Evolutionary conservation across 1,284 basidiomycete species (phyloP).

Genomic region (Lignosus rhinocerotis): DNA sequence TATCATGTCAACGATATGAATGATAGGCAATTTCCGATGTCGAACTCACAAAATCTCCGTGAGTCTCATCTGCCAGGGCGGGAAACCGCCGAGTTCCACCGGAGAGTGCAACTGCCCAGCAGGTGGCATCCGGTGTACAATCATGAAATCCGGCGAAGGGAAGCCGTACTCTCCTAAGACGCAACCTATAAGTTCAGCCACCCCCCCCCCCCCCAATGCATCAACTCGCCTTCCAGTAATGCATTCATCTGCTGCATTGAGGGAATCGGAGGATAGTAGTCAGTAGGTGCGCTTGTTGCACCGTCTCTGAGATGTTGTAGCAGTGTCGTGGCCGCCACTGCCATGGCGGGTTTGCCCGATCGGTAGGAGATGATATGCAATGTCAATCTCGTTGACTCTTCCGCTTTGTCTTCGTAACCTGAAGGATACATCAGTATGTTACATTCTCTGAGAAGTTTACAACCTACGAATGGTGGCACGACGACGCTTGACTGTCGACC

Average conservation of each 20-base stretch:
- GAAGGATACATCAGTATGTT: not conserved
- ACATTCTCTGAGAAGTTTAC: not conserved
- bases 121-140: constrained; percentile 59
- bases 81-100: constrained; percentile 69
- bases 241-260: constrained; percentile 48
- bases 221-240: constrained; percentile 57
- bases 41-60: constrained; percentile 71
- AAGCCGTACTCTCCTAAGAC: constrained; percentile 45
- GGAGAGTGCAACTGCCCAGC: constrained; percentile 41
- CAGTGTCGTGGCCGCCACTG: constrained; percentile 30
- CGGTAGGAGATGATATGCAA: constrained; percentile 38
- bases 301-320: constrained; percentile 9
- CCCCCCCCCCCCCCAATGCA: not conserved
- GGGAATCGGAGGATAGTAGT: not conserved
- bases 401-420: constrained; percentile 11
- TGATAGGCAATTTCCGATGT: not conserved
- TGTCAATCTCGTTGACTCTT: constrained; percentile 19
- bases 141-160: constrained; percentile 71
- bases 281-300: not conserved
- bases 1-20: not conserved
- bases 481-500: constrained; percentile 26
- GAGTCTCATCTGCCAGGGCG: constrained; percentile 76
- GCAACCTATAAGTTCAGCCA: not conserved
- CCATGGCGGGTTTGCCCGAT: constrained; percentile 41
- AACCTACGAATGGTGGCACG: constrained; percentile 15